Conservation (phyloP, 371 early-diverging fungal species). For the Thermomucor indicae-seudaticae region DNA sequence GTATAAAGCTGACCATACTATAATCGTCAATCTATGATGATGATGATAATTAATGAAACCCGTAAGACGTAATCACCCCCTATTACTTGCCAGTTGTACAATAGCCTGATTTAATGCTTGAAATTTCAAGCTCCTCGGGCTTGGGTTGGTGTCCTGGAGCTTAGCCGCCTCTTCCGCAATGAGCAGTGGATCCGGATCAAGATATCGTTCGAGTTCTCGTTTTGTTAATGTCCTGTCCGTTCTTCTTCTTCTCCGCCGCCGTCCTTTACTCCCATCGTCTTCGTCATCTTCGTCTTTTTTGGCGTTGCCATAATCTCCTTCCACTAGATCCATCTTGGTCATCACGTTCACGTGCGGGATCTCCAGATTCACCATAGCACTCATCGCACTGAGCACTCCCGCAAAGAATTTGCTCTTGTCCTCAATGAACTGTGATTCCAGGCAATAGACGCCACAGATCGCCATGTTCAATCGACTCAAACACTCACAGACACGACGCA, state of each 20-base stretch:
- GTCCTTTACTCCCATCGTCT: constrained; percentile 24
- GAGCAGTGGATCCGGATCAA: constrained; percentile 85
- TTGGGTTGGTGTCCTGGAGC: constrained; percentile 17
- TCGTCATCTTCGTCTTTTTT: constrained; percentile 27
- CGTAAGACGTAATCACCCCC: not conserved
- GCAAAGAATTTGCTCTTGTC: constrained; percentile 95
- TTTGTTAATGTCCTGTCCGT: constrained; percentile 38
- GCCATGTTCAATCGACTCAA: constrained; percentile 67
- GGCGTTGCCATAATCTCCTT: constrained; percentile 41
- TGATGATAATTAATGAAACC: not conserved
- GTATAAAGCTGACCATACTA: constrained; percentile 94
- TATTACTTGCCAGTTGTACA: constrained; percentile 66
- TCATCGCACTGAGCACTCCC: constrained; percentile 89
- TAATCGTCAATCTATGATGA: constrained; percentile 81
- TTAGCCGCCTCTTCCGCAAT: constrained; percentile 75
- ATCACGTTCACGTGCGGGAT: constrained; percentile 97
- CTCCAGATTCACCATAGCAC: constrained; percentile 94
- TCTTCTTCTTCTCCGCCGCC: constrained; percentile 26
- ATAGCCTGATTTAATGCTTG: constrained; percentile 86
- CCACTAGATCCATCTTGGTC: constrained; percentile 95
- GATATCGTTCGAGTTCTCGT: constrained; percentile 61
- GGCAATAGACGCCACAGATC: constrained; percentile 89
- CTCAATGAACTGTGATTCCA: constrained; percentile 93
- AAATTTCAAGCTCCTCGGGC: constrained; percentile 65
- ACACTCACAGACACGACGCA: constrained; percentile 76